phyloP scores from a whole-genome alignment of 768 basidiomycete genomes.

The Tremella yokohamensis region DNA sequence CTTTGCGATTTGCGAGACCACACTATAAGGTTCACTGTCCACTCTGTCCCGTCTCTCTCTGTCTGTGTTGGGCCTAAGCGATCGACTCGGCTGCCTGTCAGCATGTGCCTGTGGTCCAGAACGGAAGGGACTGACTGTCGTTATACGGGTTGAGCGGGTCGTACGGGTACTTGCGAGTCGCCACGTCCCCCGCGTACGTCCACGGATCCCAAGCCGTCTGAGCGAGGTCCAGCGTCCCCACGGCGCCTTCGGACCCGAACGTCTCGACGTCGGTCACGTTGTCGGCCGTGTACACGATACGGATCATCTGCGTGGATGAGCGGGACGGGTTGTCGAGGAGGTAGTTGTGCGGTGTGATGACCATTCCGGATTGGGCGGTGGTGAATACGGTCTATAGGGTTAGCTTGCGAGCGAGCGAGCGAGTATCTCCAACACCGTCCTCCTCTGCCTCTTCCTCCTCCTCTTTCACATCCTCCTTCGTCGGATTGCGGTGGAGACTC shows the following conservation, averaged over 20 bases:
- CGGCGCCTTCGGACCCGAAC: constrained; percentile 18
- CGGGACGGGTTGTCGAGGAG: constrained; percentile 38
- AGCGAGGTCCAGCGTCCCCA: constrained; percentile 20
- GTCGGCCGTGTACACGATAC: constrained; percentile 39
- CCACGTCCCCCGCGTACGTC: constrained; percentile 31
- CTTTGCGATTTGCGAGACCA: no score
- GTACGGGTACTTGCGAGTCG: constrained; percentile 35
- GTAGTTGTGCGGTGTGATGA: constrained; percentile 50
- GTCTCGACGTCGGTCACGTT: constrained; percentile 23
- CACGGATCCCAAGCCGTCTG: constrained; percentile 20
- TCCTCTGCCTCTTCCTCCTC: no score
- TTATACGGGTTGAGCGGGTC: constrained; percentile 8
- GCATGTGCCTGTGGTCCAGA: no score
- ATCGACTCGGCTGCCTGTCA: no score
- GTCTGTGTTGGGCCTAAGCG: no score
- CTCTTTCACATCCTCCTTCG: no score
- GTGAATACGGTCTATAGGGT: constrained; percentile 30
- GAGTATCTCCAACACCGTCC: no score
- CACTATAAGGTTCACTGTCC: no score
- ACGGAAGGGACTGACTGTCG: no score
- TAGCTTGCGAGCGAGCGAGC: constrained; percentile 1
- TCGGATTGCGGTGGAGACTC: constrained; percentile 2
- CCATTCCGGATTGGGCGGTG: constrained; percentile 29
- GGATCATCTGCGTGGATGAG: constrained; percentile 38
- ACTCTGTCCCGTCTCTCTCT: no score